A percentile compares a stretch with the other conserved stretches of the same genome.
Evolutionary conservation across 176 grass and related monocot species (phyloP).

Genomic region (Sorghum bicolor): DNA sequence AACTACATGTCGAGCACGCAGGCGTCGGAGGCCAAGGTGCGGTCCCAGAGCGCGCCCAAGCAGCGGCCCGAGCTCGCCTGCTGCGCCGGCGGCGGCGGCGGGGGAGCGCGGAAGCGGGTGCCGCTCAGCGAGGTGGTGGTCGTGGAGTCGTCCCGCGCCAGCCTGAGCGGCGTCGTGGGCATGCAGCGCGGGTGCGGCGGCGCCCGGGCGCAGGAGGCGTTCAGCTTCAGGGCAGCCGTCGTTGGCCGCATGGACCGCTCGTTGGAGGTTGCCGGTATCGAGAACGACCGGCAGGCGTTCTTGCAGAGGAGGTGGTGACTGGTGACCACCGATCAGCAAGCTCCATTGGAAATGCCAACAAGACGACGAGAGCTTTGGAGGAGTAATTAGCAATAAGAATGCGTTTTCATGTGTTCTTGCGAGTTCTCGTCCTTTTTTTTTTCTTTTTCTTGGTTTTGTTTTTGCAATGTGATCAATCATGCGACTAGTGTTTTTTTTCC

Average conservation of each 20-base stretch:
- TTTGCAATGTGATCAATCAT: constrained; percentile 19
- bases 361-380: constrained; percentile 26
- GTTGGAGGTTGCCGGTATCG: constrained; percentile 24
- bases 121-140: constrained; percentile 81
- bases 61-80: constrained; percentile 51
- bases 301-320: constrained; percentile 71
- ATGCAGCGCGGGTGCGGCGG: constrained; percentile 72
- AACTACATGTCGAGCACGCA: constrained; percentile 94
- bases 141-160: constrained; percentile 60
- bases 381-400: constrained; percentile 54
- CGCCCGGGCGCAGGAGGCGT: constrained; percentile 50
- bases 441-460: background rate
- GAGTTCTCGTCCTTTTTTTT: constrained; percentile 22
- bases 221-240: constrained; percentile 77
- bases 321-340: background rate
- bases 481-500: background rate
- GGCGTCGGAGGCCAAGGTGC: constrained; percentile 87
- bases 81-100: background rate
- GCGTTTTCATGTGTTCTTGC: constrained; percentile 48
- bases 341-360: background rate
- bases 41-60: constrained; percentile 94
- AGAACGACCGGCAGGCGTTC: constrained; percentile 53
- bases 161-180: constrained; percentile 57
- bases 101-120: constrained; percentile 48
- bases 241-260: constrained; percentile 65